These are phyloP conservation scores for Rhynchosporium agropyri DNA, from an alignment of 2,329 filamentous ascomycete species.

Conservation along the genomic window DNA sequence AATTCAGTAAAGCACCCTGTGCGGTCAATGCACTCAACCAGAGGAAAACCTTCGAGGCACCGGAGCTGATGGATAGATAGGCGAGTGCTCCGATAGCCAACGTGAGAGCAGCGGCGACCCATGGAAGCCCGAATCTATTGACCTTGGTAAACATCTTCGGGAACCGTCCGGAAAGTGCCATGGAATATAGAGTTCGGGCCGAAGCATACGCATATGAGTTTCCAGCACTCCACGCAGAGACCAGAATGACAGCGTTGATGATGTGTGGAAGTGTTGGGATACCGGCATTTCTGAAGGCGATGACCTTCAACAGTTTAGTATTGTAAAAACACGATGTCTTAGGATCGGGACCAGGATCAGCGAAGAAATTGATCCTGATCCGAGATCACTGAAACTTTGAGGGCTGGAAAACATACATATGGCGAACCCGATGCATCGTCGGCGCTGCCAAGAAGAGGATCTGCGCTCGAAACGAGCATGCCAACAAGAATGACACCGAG, in stretches of 20 bases:
- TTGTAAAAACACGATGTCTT: too few relatives aligned
- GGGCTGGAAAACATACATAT: background rate
- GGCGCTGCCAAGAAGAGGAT: slow-evolving; percentile 37
- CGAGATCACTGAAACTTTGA: background rate
- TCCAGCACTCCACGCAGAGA: slow-evolving; percentile 68
- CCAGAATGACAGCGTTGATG: slow-evolving; percentile 77
- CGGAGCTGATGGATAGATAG: slow-evolving; percentile 66
- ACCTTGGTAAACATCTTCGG: slow-evolving; percentile 57
- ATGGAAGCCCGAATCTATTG: slow-evolving; percentile 59
- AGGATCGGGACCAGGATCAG: too few relatives aligned
- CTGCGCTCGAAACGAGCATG: slow-evolving; percentile 59
- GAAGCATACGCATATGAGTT: slow-evolving; percentile 67
- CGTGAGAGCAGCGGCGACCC: slow-evolving; percentile 47
- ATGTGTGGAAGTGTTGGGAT: slow-evolving; percentile 70
- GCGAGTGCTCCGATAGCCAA: slow-evolving; percentile 56
- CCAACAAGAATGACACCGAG: slow-evolving; percentile 47
- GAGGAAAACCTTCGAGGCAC: slow-evolving; percentile 62
- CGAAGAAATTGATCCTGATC: too few relatives aligned
- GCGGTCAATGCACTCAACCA: slow-evolving; percentile 67
- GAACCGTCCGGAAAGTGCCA: slow-evolving; percentile 58
- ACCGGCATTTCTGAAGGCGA: slow-evolving; percentile 70
- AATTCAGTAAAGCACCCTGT: slow-evolving; percentile 65
- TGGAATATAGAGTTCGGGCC: slow-evolving; percentile 60
- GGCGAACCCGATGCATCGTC: background rate
- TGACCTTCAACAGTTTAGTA: background rate